phyloP scores from a whole-genome alignment of 2,329 filamentous ascomycete genomes.

The Xylaria multiplex region DNA sequence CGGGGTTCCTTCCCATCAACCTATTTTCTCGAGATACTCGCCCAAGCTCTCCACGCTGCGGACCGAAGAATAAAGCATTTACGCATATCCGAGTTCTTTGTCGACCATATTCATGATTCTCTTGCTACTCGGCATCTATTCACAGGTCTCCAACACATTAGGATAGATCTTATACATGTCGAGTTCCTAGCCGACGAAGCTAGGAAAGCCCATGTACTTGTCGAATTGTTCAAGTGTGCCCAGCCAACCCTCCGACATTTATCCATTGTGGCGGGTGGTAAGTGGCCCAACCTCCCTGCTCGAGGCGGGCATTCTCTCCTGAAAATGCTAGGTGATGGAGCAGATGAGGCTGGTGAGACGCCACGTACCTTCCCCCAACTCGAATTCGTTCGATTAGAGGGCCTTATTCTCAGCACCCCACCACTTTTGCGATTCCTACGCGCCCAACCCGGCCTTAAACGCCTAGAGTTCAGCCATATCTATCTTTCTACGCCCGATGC shows the following conservation, averaged over 20 bases:
- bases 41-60: conserved; percentile 23
- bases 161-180: conserved; percentile 22
- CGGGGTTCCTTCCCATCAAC: conserved; percentile 24
- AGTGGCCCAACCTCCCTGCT: conserved; percentile 24
- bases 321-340: conserved; percentile 29
- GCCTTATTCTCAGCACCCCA: conserved; percentile 30
- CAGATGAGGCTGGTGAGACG: conserved; percentile 16
- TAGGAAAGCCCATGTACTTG: conserved; percentile 10
- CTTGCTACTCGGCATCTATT: conserved; percentile 30
- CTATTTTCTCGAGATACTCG: conserved; percentile 21
- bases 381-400: conserved; percentile 12
- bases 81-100: conserved; percentile 23
- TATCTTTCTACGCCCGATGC: conserved; percentile 35
- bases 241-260: conserved; percentile 29
- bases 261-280: conserved; percentile 24
- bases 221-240: conserved; percentile 29
- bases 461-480: conserved; percentile 28
- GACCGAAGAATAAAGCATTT: conserved; percentile 20
- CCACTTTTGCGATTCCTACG: conserved; percentile 30
- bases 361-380: conserved; percentile 30
- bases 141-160: conserved; percentile 31
- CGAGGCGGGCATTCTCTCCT: conserved; percentile 31
- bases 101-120: conserved; percentile 22
- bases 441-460: conserved; percentile 29
- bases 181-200: conserved; percentile 27